Evolutionary conservation across 1,284 basidiomycete genomes (phyloP).

Genomic region (Boletus sp.): DNA sequence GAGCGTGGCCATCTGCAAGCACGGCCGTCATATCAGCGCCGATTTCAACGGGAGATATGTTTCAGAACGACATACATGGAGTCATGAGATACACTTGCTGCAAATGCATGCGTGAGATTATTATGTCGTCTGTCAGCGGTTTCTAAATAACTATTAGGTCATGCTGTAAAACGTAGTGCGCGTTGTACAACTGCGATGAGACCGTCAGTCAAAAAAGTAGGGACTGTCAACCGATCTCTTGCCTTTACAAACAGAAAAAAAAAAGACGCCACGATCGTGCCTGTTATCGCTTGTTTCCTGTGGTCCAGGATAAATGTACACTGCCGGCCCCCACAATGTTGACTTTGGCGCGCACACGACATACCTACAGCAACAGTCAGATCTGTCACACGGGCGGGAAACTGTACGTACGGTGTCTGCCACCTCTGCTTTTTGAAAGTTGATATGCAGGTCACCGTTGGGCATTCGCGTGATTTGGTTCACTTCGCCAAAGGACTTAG

Average conservation of each 20-base stretch:
- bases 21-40: slow-evolving; percentile 12
- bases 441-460: slow-evolving; percentile 72
- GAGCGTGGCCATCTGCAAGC: slow-evolving; percentile 34
- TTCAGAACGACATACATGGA: slow-evolving; percentile 22
- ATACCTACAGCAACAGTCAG: slow-evolving; percentile 52
- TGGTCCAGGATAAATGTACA: slow-evolving; percentile 72
- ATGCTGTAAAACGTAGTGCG: slow-evolving; percentile 32
- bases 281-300: slow-evolving; percentile 56
- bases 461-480: slow-evolving; percentile 69
- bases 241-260: slow-evolving; percentile 33
- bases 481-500: slow-evolving; percentile 72
- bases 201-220: slow-evolving; percentile 7
- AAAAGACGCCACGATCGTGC: neutral
- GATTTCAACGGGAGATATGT: neutral
- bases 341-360: slow-evolving; percentile 73
- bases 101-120: slow-evolving; percentile 27
- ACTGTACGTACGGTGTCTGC: slow-evolving; percentile 66
- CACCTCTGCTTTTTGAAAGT: slow-evolving; percentile 71
- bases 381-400: neutral
- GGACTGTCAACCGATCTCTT: neutral
- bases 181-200: slow-evolving; percentile 33
- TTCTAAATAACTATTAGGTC: slow-evolving; percentile 33
- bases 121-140: slow-evolving; percentile 32
- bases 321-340: slow-evolving; percentile 73
- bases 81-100: slow-evolving; percentile 37